Evolutionary conservation across 257 asterid genomes (phyloP), one percentile per base, ranked within the genome.

Genomic region (Handroanthus guayacan): DNA sequence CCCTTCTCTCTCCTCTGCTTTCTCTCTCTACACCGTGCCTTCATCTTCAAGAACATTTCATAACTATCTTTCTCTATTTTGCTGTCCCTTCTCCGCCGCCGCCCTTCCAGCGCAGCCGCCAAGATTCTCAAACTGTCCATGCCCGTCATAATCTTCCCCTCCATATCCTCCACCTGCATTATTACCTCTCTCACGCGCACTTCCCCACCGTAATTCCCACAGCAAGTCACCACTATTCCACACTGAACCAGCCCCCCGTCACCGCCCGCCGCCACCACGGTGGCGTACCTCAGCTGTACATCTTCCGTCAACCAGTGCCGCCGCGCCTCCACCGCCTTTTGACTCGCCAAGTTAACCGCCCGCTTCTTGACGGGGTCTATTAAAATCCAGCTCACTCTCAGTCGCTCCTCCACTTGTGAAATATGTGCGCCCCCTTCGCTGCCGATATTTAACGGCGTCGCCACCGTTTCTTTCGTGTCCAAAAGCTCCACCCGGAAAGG

Each of bases 321-420:
- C 16, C 76, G 79, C 54, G 87, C 84, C 16, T 82, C 88, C 83
- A 91, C 93, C 54, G 92, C 88, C 67, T n/a, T 10, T 10, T 20
- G 36, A 54, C 97, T 89, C 13, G 96, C 81, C 48, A 91, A 41
- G 68, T 84, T 91, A 0, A 83, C 84, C 6, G 97, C 92, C 54
- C 90, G 78, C 10, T 82, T 78, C 31, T 41, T 81, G 4, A 10
- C 45, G 0, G 90, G 88, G 75, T 89, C 94, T 8, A 90, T 86
- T 70, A 92, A 11, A 20, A 92, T 89, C 98, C 98, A 92, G 80
- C 96, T 90, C 84, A 90, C 65, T 3, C 79, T 52, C 84, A 92
- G 56, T 8, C 79, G 72, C 57, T 86, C 83, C 73, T 67, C 81
- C 43, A 90, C 76, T 50, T 56, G 76, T 25, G 18, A 9, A 52